Base-by-base conservation (phyloP, 371 early-diverging fungal species). In the Mortierella sp. region DNA sequence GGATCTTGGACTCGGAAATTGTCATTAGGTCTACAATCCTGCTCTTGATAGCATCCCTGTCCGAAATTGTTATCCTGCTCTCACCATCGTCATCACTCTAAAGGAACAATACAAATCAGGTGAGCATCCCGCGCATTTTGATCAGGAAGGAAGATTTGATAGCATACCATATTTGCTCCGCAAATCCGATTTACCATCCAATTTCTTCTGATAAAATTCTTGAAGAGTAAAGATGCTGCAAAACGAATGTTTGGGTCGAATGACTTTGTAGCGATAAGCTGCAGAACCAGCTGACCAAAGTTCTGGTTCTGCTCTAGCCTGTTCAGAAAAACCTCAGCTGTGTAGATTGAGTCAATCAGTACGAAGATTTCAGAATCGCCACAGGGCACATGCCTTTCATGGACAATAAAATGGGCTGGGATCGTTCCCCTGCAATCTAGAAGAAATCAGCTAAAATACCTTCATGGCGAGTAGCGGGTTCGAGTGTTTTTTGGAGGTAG, bases 191-290 rank as follows among this genome's bases (percentile, higher is more conserved):
- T 70, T 87, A 94, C 96, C 75, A 83, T 82, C 99, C 99, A 99
- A 70, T 92, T 81, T 65, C 93, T 89, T 68, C 94, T 93, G 70
- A 97, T 83, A 81, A 90, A 96, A 82, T 99, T 99, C 82, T 99
- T 99, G 82, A 99, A 97, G 71, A 93, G 92, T 45, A 99, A 80
- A 19, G 96, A 89, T 15, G 92, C 94, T 4, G 97, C 90, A 65
- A 96, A 90, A 46, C 96, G 89, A 15, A 94, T 82, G 44, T 86
- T 88, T 29, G 73, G 69, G 64, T 88, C 87, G n/a, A 81, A 82
- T 1, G 76, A 62, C 55, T 85, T 82, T 75, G 86, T 88, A 55
- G 85, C 85, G 61, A 95, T 87, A 19, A 96, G 77, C 72, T 89
- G 85, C 59, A 97, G 75, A 23, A 96, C 82, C 14, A 91, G 81